Evolutionary conservation across 148 eudicot genomes (phyloP).

Genomic region (Rhododendron simsii): DNA sequence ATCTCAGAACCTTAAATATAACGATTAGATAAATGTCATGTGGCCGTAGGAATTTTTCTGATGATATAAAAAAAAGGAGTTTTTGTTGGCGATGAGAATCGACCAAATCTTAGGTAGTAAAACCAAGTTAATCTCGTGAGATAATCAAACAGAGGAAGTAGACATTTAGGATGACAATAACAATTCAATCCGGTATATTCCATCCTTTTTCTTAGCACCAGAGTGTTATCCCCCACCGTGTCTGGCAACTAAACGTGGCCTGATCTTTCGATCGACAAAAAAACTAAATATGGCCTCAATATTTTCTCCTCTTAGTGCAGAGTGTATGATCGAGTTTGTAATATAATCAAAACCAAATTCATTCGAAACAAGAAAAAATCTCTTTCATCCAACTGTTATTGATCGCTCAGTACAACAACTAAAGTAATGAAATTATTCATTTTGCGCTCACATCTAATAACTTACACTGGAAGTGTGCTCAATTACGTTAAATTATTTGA

Average conservation of each 20-base stretch:
- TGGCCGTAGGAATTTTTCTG: not conserved
- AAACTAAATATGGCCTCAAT: not conserved
- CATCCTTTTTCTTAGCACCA: too few relatives aligned
- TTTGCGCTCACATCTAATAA: not conserved
- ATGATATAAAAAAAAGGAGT: not conserved
- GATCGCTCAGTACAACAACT: not conserved
- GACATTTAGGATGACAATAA: too few relatives aligned
- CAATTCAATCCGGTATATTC: too few relatives aligned
- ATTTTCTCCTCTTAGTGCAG: too few relatives aligned
- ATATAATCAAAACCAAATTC: not conserved
- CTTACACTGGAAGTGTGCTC: not conserved
- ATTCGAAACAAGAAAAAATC: not conserved
- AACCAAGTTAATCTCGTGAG: too few relatives aligned
- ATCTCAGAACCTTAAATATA: not conserved
- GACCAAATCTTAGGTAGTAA: not conserved
- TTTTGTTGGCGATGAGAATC: not conserved
- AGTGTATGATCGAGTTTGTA: not conserved
- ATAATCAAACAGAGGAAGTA: too few relatives aligned
- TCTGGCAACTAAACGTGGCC: too few relatives aligned
- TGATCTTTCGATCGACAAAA: too few relatives aligned
- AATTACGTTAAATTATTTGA: not conserved
- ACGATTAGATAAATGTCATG: too few relatives aligned
- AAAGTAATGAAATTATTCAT: not conserved
- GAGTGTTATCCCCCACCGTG: too few relatives aligned
- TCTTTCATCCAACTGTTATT: not conserved